phyloP scores from a whole-genome alignment of 2,329 filamentous ascomycete species.

The Monascus ruber region DNA sequence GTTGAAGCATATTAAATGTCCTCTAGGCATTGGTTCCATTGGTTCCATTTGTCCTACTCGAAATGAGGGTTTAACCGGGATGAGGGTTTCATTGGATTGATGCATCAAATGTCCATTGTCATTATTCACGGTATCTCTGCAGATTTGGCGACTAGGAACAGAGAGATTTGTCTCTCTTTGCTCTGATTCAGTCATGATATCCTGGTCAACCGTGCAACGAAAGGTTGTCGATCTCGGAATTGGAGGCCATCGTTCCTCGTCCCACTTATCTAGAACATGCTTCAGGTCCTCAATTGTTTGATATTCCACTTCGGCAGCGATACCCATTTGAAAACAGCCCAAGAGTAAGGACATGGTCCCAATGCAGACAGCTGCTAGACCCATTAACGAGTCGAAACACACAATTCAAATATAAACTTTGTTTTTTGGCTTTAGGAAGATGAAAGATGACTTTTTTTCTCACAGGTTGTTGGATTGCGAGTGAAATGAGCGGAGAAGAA shows the following conservation, averaged over 20 bases:
- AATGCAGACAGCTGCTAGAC: not conserved
- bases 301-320: conserved; percentile 4
- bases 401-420: too few relatives aligned
- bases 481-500: not conserved
- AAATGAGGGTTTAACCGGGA: conserved; percentile 44
- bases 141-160: conserved; percentile 46
- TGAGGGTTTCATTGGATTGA: conserved; percentile 37
- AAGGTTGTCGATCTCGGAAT: conserved; percentile 35
- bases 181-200: conserved; percentile 43
- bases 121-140: conserved; percentile 53
- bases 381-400: not conserved
- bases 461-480: not conserved
- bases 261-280: conserved; percentile 14
- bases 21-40: conserved; percentile 47
- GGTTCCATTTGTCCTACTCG: conserved; percentile 35
- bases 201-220: conserved; percentile 40
- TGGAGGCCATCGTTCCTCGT: conserved; percentile 12
- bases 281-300: conserved; percentile 19
- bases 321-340: conserved; percentile 1
- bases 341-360: conserved; percentile 6
- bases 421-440: too few relatives aligned
- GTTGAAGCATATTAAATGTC: conserved; percentile 26
- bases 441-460: not conserved
- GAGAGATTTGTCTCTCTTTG: conserved; percentile 50
- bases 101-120: conserved; percentile 44